phyloP scores from a whole-genome alignment of 345 rosid genomes.

The Toxicodendron radicans region DNA sequence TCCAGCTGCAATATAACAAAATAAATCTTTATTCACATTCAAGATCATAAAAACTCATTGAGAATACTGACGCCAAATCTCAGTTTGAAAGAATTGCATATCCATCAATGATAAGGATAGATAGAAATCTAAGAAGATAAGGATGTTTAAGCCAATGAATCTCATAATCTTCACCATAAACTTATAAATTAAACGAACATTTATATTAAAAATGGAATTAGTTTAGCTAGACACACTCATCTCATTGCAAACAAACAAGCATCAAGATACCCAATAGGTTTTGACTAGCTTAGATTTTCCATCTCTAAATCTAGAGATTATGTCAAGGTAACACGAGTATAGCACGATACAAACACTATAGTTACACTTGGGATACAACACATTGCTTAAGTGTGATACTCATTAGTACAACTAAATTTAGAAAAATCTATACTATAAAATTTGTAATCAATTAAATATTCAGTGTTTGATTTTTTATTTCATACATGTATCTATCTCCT shows the following conservation, averaged over 20 bases:
- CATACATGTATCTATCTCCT: neutral
- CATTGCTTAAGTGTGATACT: neutral
- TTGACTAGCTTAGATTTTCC: neutral
- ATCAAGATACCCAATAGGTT: neutral
- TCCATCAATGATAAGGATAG: neutral
- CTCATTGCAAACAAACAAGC: neutral
- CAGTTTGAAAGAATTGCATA: neutral
- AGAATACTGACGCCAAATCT: neutral
- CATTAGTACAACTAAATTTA: neutral
- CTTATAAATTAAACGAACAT: neutral
- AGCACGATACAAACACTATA: too few relatives aligned
- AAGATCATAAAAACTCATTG: neutral
- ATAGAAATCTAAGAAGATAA: neutral
- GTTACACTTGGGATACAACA: too few relatives aligned
- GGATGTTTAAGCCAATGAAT: neutral
- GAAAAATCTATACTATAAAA: neutral
- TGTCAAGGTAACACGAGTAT: neutral
- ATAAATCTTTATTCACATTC: neutral
- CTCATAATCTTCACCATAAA: neutral
- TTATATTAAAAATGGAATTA: neutral
- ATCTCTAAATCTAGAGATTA: neutral
- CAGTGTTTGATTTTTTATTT: neutral
- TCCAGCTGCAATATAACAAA: conserved; percentile 60
- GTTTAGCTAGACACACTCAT: neutral
- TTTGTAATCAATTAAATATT: neutral